phyloP scores from a whole-genome alignment of 176 grass and related monocot species.

The Canna indica region DNA sequence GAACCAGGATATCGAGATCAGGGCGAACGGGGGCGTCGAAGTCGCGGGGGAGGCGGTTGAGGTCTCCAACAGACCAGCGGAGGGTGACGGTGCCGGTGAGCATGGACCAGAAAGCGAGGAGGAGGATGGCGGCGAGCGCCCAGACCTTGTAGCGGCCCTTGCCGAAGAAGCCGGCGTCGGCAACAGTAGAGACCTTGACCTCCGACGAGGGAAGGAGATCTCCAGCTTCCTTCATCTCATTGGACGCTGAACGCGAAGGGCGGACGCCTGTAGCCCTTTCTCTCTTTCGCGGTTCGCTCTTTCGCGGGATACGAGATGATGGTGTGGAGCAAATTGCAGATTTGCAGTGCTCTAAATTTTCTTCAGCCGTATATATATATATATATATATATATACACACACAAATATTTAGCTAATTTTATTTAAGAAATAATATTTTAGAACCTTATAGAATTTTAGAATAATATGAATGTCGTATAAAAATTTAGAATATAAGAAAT shows the following conservation, averaged over 20 bases:
- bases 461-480: no score
- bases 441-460: no score
- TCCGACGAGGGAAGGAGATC: conserved; percentile 2
- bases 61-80: conserved; percentile 6
- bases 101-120: conserved; percentile 14
- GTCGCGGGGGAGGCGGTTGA: neutral
- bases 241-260: neutral
- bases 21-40: neutral
- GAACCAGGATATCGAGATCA: conserved; percentile 16
- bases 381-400: no score
- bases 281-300: no score
- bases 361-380: no score
- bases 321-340: neutral
- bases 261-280: no score
- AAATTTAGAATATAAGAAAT: no score
- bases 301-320: neutral
- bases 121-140: conserved; percentile 1
- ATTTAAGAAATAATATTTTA: no score
- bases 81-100: conserved; percentile 12
- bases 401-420: no score
- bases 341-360: no score
- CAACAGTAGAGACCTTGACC: neutral
- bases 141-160: conserved; percentile 11
- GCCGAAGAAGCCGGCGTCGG: neutral
- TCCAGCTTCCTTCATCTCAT: neutral